These are phyloP conservation scores for Plectranthus barbatus DNA, from an alignment of 257 asterid genomes.

Conservation along the genomic window DNA sequence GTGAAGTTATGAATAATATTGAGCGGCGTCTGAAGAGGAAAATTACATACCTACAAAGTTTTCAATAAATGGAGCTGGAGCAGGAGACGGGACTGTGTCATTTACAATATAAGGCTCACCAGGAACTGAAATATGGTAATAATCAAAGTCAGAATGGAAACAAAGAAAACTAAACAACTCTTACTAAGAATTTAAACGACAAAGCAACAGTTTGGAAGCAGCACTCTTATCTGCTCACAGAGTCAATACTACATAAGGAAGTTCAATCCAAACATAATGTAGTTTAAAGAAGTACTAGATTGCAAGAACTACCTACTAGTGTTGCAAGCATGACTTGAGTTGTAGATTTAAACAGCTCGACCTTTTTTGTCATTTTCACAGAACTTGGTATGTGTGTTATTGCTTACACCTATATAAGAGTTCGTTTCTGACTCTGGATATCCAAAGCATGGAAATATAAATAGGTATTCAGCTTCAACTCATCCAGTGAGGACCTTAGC, in stretches of 20 bases:
- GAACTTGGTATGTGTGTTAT: not conserved
- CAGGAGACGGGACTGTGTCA: constrained; percentile 45
- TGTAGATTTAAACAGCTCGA: not conserved
- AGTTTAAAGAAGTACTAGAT: not conserved
- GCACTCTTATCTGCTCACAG: not conserved
- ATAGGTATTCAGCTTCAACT: not conserved
- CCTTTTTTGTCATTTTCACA: not conserved
- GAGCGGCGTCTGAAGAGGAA: not conserved
- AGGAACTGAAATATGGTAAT: constrained; percentile 52
- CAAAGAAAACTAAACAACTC: not conserved
- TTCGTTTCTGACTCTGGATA: not conserved
- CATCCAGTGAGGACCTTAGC: no score
- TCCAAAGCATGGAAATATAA: not conserved
- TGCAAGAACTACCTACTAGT: not conserved
- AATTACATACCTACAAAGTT: constrained; percentile 46
- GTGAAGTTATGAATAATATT: not conserved
- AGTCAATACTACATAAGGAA: not conserved
- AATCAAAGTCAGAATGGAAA: constrained; percentile 2
- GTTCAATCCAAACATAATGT: not conserved
- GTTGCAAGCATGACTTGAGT: not conserved
- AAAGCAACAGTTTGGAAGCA: not conserved
- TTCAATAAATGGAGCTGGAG: constrained; percentile 57
- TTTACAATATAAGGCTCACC: constrained; percentile 61
- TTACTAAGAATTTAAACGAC: not conserved
- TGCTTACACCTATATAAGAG: not conserved